These are phyloP conservation scores for Buddleja alternifolia DNA, from an alignment of 257 asterid genomes.

Conservation along the genomic window DNA sequence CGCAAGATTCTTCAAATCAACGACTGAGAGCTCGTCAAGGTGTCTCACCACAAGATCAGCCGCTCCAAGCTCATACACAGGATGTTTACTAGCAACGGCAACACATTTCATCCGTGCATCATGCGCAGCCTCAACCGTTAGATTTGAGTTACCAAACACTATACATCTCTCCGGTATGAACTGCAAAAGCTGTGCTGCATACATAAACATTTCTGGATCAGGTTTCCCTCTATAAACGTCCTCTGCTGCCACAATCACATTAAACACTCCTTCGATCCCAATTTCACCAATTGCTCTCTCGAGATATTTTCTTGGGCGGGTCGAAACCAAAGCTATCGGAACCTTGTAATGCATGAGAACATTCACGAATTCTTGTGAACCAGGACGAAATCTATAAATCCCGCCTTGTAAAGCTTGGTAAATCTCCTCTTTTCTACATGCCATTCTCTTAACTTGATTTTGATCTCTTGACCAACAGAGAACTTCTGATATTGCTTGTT, in stretches of 20 bases:
- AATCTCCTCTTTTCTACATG: conserved; percentile 80
- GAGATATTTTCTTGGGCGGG: conserved; percentile 72
- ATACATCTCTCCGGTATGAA: conserved; percentile 86
- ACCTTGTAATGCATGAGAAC: conserved; percentile 71
- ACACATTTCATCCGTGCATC: conserved; percentile 96
- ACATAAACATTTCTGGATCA: conserved; percentile 91
- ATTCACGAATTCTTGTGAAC: conserved; percentile 77
- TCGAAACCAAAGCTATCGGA: conserved; percentile 95
- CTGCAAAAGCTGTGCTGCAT: conserved; percentile 82
- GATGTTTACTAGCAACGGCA: conserved; percentile 92
- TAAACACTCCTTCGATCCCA: conserved; percentile 75
- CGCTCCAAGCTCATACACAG: conserved; percentile 84
- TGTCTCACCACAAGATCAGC: conserved; percentile 81
- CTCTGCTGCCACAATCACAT: conserved; percentile 78
- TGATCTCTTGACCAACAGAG: conserved; percentile 98
- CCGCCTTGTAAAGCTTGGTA: conserved; percentile 84
- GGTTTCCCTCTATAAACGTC: conserved; percentile 95
- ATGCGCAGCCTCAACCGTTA: conserved; percentile 92
- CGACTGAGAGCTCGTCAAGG: conserved; percentile 84
- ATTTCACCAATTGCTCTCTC: conserved; percentile 66
- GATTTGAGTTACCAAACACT: conserved; percentile 92
- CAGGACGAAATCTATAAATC: conserved; percentile 71
- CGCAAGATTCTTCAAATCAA: conserved; percentile 86
- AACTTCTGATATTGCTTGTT: conserved; percentile 94
- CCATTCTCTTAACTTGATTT: conserved; percentile 59